Evolutionary conservation across 495 filamentous ascomycete species (phyloP), one percentile per base, ranked within the genome.

Genomic region (Penicillium lividum): DNA sequence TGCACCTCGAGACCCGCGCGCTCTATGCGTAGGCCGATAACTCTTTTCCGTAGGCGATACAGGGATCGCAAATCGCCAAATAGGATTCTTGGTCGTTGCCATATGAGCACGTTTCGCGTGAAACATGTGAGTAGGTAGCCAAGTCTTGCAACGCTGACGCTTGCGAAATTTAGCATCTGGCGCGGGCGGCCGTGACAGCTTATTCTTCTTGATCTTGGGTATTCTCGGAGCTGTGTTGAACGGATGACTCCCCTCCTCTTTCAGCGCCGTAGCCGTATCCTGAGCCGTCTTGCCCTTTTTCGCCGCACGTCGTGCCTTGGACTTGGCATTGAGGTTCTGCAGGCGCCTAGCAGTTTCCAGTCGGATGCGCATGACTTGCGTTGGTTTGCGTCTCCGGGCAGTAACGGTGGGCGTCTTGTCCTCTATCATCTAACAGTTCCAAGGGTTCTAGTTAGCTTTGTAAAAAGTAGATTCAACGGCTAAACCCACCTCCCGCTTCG

Each of bases 81-180:
- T 74, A 3, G 92, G 87, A 49, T 89, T 81, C 57, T 80, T 86
- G 1, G 89, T 86, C 11, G 84, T 82, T 1, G 90, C 89, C 89
- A 98, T 95, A 54, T 81, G 86, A 6, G 94, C 93, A 45, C 94
- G 79, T 66, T 98, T 98, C 15, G 93, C 88, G 76, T 97, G 94
- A 78, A 86, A 98, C 53, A 97, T 71, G 66, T 98, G 94, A 16
- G 94, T 97, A 3, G 94, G 95, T 4, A 98, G 80, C 94, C 94
- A 98, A 0, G 86, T 89, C 78, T 98, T 98, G 69, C 88, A 81
- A 33, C 84, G 71, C 70, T 98, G 94, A 1, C 94, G 85, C 75
- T 92, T 97, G 58, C 86, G 84, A 63, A 87, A 97, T 60, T 88
- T 92, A 11, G 86, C 80, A 22, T 84, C 80, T 3, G 86, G 77